Evolutionary conservation across 352 stramenopile species (phyloP), one percentile per base, ranked within the genome.

Genomic region (Globisporangium recalcitrans): DNA sequence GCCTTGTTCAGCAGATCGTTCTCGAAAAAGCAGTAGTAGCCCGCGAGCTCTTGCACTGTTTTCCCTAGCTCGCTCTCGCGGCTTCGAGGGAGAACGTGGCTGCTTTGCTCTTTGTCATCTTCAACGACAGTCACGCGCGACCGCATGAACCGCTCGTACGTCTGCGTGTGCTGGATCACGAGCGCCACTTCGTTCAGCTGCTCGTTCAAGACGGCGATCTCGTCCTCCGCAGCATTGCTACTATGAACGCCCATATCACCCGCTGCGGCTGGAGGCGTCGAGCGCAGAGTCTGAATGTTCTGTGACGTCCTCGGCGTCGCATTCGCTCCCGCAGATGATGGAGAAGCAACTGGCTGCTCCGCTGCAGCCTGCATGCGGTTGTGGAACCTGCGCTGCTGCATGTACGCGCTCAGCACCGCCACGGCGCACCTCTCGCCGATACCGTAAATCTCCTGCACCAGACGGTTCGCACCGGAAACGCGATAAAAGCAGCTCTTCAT

Each of bases 101-200:
- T 11, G 19, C 26, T 29, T n/a, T 29, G 32, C 42, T 71, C 57
- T 0, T 56, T 34, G 8, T 64, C 63, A 64, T 56, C 11, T 56
- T 40, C 27, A 26, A 4, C 11, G 27, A 14, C 16, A 52, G 63
- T 56, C 27, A 89, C 74, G 14, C 85, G 77, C 6, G 82, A 91
- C 13, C 82, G 81, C 76, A 95, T 91, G 63, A 94, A 95, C 9
- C 87, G 85, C 64, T 95, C 87, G 64, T 89, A 95, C 13, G 87
- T 95, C 71, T 95, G 87, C 16, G 87, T 94, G 66, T 95, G 85
- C 48, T 95, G 87, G 55, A 95, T 89, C 34, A 95, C 74, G 16
- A 95, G 59, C 21, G 83, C 87, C 55, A 95, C 78, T 68, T 95
- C 87, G 68, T 95, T 93, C 29, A 95, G 71, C 63, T 92, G 84